Evolutionary conservation across 2,329 filamentous ascomycete species (phyloP).

Genomic region (Apiospora malaysiana): DNA sequence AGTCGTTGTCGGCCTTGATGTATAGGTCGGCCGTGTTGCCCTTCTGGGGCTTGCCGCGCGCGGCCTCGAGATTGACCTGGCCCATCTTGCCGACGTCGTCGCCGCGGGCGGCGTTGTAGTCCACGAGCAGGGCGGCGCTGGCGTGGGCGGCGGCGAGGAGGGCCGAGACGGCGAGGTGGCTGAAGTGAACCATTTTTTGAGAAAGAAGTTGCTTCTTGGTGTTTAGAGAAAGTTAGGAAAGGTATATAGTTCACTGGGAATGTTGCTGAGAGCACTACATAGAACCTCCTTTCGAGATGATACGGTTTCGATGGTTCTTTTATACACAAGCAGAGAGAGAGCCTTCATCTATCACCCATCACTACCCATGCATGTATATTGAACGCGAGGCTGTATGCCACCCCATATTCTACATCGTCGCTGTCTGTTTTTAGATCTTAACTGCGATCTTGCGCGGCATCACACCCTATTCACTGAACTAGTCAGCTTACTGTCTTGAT

Average conservation of each 20-base stretch:
- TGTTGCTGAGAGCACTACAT: too few species aligned
- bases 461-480: not conserved
- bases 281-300: not conserved
- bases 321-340: not conserved
- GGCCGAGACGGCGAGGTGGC: not conserved
- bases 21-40: constrained; percentile 28
- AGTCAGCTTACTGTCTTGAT: not conserved
- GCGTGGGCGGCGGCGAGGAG: not conserved
- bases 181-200: not conserved
- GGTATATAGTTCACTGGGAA: not conserved
- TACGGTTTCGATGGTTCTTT: too few species aligned
- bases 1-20: constrained; percentile 28
- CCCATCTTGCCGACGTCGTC: constrained; percentile 28
- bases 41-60: constrained; percentile 24
- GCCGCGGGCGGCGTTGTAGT: constrained; percentile 27
- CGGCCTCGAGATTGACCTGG: constrained; percentile 28
- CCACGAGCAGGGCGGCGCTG: constrained; percentile 24
- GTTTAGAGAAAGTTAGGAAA: not conserved
- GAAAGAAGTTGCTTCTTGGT: too few species aligned
- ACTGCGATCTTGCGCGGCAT: not conserved
- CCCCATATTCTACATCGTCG: not conserved
- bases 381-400: not conserved
- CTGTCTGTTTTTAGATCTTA: not conserved
- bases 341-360: not conserved
- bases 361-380: not conserved